Percentiles rank a stretch among this genome's conserved stretches.
Evolutionary conservation across 371 early-diverging fungal genomes (phyloP).

Genomic region (Aphelidium insulamus): DNA sequence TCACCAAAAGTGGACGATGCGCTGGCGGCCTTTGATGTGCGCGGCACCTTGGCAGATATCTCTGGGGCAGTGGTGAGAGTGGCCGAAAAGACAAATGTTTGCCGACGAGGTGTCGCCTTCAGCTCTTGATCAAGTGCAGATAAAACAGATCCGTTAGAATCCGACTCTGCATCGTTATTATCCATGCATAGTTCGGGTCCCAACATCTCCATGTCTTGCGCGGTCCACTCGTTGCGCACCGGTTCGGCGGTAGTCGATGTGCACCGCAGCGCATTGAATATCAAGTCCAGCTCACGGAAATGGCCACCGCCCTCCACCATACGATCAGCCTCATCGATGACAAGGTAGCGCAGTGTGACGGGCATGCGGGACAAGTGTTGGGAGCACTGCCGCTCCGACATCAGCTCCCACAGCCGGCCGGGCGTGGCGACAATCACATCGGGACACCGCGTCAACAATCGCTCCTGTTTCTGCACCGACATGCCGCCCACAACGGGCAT

Average conservation of each 20-base stretch:
- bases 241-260: too few species aligned
- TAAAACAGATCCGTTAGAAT: neutral
- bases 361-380: too few species aligned
- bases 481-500: slow-evolving; percentile 79
- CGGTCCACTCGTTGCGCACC: too few species aligned
- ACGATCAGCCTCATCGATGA: slow-evolving; percentile 96
- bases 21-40: too few species aligned
- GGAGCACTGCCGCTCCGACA: slow-evolving; percentile 31
- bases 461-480: slow-evolving; percentile 69
- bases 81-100: slow-evolving; percentile 91
- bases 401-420: slow-evolving; percentile 85
- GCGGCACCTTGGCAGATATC: neutral
- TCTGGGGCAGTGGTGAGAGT: slow-evolving; percentile 41
- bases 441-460: slow-evolving; percentile 37
- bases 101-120: slow-evolving; percentile 20
- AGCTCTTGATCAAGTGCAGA: neutral
- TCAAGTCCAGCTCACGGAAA: slow-evolving; percentile 46
- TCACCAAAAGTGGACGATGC: too few species aligned
- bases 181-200: slow-evolving; percentile 3
- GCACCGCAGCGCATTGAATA: slow-evolving; percentile 28
- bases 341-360: slow-evolving; percentile 30
- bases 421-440: slow-evolving; percentile 94
- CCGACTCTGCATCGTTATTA: neutral
- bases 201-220: slow-evolving; percentile 15
- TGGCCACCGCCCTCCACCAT: slow-evolving; percentile 77